phyloP scores from a whole-genome alignment of 331 rosid species.

The Saraca asoca region DNA sequence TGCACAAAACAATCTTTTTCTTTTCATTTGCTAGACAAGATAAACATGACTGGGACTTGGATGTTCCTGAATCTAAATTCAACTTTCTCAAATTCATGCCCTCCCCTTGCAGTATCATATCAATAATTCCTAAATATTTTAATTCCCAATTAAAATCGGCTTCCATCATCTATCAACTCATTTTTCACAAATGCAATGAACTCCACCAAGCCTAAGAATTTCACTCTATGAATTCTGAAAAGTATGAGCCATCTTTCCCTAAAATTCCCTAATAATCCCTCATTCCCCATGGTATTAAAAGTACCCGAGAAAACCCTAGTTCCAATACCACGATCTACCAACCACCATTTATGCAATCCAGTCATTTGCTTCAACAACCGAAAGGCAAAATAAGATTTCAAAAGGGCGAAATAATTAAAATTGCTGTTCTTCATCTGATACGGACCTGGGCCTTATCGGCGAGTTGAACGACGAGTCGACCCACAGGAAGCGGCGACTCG shows the following conservation, averaged over 20 bases:
- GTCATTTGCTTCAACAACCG: neutral
- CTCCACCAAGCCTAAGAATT: neutral
- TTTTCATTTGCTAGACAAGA: neutral
- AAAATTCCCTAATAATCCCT: neutral
- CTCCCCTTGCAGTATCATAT: neutral
- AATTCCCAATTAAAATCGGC: neutral
- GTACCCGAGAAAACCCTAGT: constrained; percentile 21
- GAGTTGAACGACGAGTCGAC: constrained; percentile 94
- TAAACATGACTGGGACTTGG: neutral
- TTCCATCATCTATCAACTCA: neutral
- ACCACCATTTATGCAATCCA: neutral
- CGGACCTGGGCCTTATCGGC: constrained; percentile 98
- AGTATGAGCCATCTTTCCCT: neutral
- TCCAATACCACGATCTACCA: constrained; percentile 10
- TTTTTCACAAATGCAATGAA: neutral
- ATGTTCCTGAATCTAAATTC: neutral
- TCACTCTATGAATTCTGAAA: neutral
- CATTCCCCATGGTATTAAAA: neutral
- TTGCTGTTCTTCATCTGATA: neutral
- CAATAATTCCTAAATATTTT: neutral
- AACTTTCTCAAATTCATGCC: neutral
- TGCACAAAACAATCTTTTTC: neutral
- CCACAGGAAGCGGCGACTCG: constrained; percentile 92
- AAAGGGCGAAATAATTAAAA: constrained; percentile 11
- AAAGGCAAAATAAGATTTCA: neutral